Evolutionary conservation across 202 grass and related monocot species (phyloP).

Genomic region (Hordeum pubiflorum): DNA sequence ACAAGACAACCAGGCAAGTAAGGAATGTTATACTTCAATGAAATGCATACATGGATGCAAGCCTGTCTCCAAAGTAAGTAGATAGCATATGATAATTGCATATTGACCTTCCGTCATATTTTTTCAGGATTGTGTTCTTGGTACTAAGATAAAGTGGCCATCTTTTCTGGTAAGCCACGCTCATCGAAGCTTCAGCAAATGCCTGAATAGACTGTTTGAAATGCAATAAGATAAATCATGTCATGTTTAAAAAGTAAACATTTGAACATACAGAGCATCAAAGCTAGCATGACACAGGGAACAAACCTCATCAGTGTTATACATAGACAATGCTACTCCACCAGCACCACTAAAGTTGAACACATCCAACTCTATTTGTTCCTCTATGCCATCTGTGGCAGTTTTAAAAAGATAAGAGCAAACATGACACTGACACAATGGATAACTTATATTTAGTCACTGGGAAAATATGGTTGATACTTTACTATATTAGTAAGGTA

Average conservation of each 20-base stretch:
- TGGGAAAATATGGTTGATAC: neutral
- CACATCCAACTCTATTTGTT: conserved; percentile 60
- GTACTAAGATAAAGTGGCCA: conserved; percentile 90
- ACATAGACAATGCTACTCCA: conserved; percentile 72
- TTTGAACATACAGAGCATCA: neutral
- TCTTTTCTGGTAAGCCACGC: conserved; percentile 62
- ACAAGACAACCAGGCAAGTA: conserved; percentile 9
- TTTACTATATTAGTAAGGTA: neutral
- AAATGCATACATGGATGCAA: neutral
- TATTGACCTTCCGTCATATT: conserved; percentile 71
- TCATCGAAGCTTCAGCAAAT: conserved; percentile 70
- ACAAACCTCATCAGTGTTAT: conserved; percentile 72
- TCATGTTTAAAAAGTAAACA: neutral
- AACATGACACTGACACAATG: neutral
- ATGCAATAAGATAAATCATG: neutral
- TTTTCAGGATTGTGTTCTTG: conserved; percentile 83
- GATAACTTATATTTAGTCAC: neutral
- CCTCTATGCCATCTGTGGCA: conserved; percentile 51
- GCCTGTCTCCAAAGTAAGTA: neutral
- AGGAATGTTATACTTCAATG: neutral
- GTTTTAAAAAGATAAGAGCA: conserved; percentile 1
- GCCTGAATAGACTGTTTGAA: conserved; percentile 53
- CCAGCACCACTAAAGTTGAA: conserved; percentile 65
- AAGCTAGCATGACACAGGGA: neutral
- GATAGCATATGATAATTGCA: neutral